These are phyloP conservation scores for Termitomyces sp. DNA, from an alignment of 768 basidiomycete genomes.

Conservation along the genomic window DNA sequence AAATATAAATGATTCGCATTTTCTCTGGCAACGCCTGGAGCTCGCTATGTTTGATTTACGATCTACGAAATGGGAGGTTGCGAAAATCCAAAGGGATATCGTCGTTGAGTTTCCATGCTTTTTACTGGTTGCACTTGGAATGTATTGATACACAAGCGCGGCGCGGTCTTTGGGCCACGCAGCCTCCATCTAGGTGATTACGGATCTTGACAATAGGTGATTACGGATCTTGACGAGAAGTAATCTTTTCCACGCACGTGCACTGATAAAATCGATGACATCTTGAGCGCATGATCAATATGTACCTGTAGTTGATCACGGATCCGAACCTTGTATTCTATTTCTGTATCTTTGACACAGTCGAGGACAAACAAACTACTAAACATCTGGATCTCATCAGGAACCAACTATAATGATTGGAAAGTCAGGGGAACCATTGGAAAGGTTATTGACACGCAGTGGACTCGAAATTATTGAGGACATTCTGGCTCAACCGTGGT, in stretches of 20 bases:
- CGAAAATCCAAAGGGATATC: neutral
- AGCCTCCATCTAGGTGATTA: conserved; percentile 2
- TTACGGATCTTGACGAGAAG: neutral
- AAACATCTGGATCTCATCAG: too few species aligned
- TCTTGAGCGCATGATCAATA: neutral
- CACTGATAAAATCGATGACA: too few species aligned
- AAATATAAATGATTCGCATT: conserved; percentile 42
- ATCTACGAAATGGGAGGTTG: neutral
- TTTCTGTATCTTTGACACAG: neutral
- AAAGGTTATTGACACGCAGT: too few species aligned
- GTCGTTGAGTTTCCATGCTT: conserved; percentile 17
- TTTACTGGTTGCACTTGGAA: conserved; percentile 6
- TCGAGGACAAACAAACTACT: too few species aligned
- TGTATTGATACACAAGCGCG: conserved; percentile 11
- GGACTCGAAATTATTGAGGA: too few species aligned
- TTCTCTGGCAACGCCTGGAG: conserved; percentile 17
- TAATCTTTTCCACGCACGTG: too few species aligned
- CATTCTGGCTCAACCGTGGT: too few species aligned
- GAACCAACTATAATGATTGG: too few species aligned
- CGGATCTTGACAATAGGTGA: too few species aligned
- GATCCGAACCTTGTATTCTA: neutral
- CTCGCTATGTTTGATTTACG: neutral
- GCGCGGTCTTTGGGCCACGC: conserved; percentile 4
- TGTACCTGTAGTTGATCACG: too few species aligned
- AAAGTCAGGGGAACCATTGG: too few species aligned